Conservation (phyloP, 768 basidiomycete genomes). For the Lentinus brumalis region DNA sequence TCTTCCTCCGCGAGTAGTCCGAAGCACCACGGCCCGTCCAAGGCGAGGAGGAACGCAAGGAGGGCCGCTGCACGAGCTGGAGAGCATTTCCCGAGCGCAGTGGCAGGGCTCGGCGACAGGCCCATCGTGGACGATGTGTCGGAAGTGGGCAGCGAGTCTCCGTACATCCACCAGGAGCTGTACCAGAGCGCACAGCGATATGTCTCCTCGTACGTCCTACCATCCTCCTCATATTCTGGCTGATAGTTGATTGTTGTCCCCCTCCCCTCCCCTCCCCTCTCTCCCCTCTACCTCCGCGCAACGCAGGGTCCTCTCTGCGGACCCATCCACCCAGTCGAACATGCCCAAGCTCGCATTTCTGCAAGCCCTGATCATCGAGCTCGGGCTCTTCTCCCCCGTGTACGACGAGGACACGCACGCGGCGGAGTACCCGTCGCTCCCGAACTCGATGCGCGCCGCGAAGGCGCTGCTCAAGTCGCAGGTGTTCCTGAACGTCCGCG, state of each 20-base stretch:
- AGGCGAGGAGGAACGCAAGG: conserved; percentile 13
- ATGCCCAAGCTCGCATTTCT: conserved; percentile 58
- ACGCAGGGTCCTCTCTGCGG: conserved; percentile 26
- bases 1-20: neutral
- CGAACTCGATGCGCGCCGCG: conserved; percentile 65
- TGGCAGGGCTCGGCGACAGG: conserved; percentile 37
- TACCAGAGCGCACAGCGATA: conserved; percentile 63
- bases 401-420: neutral
- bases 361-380: conserved; percentile 75
- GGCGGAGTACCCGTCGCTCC: conserved; percentile 42
- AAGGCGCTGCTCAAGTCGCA: conserved; percentile 63
- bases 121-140: conserved; percentile 56
- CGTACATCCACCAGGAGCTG: conserved; percentile 32
- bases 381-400: conserved; percentile 47
- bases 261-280: neutral
- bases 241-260: neutral
- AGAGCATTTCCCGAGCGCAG: neutral
- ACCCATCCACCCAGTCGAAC: conserved; percentile 49
- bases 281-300: neutral
- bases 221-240: neutral
- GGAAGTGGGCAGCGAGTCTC: conserved; percentile 40
- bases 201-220: conserved; percentile 57
- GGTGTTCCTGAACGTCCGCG: conserved; percentile 71
- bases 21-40: conserved; percentile 5
- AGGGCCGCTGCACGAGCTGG: conserved; percentile 6